These are phyloP conservation scores for Cyclanthera cordifolia DNA, from an alignment of 306 rosid genomes.

Conservation along the genomic window DNA sequence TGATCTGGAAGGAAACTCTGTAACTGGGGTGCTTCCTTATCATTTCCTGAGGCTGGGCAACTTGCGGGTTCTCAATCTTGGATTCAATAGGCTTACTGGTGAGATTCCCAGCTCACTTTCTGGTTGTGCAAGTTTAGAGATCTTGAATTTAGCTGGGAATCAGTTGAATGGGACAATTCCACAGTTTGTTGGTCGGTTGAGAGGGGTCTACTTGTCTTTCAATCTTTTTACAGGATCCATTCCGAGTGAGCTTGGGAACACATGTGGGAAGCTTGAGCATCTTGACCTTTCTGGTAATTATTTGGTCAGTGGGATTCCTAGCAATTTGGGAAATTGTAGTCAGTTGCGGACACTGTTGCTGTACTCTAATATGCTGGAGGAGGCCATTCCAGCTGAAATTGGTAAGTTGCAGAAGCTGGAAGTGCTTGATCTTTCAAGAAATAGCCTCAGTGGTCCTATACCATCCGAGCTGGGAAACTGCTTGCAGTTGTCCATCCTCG, in stretches of 20 bases:
- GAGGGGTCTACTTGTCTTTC: constrained; percentile 48
- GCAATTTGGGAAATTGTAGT: constrained; percentile 60
- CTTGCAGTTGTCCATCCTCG: constrained; percentile 45
- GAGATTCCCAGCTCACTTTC: constrained; percentile 45
- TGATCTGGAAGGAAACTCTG: constrained; percentile 68
- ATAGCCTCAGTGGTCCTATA: constrained; percentile 51
- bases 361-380: constrained; percentile 64
- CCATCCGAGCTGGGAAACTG: constrained; percentile 66
- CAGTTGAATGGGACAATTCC: constrained; percentile 61
- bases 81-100: constrained; percentile 55
- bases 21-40: constrained; percentile 41
- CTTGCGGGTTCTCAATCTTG: constrained; percentile 58
- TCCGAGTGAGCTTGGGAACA: constrained; percentile 53
- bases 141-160: constrained; percentile 66
- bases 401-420: constrained; percentile 49
- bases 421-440: constrained; percentile 79
- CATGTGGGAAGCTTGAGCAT: constrained; percentile 72
- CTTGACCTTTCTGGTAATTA: constrained; percentile 69
- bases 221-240: constrained; percentile 45
- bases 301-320: constrained; percentile 40
- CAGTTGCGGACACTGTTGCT: constrained; percentile 44
- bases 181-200: constrained; percentile 45
- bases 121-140: constrained; percentile 30
- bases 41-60: constrained; percentile 24
- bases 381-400: constrained; percentile 47